These are phyloP conservation scores for Orbilia brochopaga DNA, from an alignment of 2,329 filamentous ascomycete species.

Conservation along the genomic window DNA sequence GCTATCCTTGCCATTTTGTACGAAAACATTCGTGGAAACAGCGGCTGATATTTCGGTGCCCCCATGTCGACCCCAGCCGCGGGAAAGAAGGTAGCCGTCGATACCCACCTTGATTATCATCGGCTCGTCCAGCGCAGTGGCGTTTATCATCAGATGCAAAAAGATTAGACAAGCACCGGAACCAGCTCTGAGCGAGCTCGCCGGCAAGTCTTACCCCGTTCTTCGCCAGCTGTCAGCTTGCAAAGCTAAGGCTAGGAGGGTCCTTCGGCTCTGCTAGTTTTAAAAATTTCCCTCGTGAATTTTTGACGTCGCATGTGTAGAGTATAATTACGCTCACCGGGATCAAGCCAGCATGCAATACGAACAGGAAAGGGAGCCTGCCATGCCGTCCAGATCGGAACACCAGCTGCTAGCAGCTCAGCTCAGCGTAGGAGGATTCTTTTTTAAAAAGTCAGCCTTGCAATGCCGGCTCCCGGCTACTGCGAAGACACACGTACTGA, in stretches of 20 bases:
- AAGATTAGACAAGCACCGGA: background rate
- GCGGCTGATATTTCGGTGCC: conserved; percentile 43
- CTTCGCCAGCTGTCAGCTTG: conserved; percentile 4
- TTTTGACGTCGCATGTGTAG: conserved; percentile 31
- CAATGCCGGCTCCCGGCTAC: conserved; percentile 1
- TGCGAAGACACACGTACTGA: background rate
- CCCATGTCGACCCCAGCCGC: conserved; percentile 31
- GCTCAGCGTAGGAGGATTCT: conserved; percentile 3
- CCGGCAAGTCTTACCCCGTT: conserved; percentile 4
- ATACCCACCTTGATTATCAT: conserved; percentile 3
- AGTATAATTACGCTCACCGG: conserved; percentile 26
- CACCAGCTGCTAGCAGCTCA: no score
- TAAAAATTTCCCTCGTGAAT: conserved; percentile 40
- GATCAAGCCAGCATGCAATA: conserved; percentile 30
- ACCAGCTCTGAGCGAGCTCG: background rate
- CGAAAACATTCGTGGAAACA: conserved; percentile 36
- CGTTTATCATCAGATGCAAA: conserved; percentile 16
- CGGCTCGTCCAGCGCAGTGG: conserved; percentile 19
- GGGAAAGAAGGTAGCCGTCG: conserved; percentile 42
- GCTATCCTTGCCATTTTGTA: conserved; percentile 43
- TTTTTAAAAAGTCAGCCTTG: conserved; percentile 8
- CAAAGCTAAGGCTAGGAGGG: no score
- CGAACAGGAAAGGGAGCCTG: conserved; percentile 10
- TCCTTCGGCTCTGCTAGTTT: conserved; percentile 19
- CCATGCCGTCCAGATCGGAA: conserved; percentile 11